Base-by-base conservation (phyloP, 441 rosid species). In the Arabidopsis hybrid region DNA sequence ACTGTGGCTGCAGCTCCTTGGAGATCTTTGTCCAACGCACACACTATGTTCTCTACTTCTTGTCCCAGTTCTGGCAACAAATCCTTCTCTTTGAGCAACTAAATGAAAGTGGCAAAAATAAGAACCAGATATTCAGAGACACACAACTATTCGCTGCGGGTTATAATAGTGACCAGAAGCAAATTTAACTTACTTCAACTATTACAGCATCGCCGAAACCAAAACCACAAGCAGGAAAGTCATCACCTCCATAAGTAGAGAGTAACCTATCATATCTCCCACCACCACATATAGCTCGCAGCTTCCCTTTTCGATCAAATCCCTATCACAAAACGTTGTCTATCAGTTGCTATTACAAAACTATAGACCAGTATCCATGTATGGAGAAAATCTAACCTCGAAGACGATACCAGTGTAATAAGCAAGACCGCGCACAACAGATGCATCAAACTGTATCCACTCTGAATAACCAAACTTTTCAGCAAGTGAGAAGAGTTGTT, bases 181-280 rank as follows among this genome's bases (percentile, higher is more conserved):
- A 47, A 58, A 12, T 59, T 57, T 5, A 70, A 80, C 89, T 82
- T 89, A 92, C 99, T 84, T 94, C 97, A 14, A 90, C 79, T 18
- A 95, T 82, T 21, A 95, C 99, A 70, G 97, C 99, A 81, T 95
- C 96, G 3, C 97, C 97, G 60, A 95, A 95, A 73, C 97, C 97
- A 79, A 95, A 95, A 73, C 97, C 99, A 82, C 99, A 95, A 49
- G 97, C 97, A 32, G 99, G 94, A 69, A 86, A 49, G 81, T 92
- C 97, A 75, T 90, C 97, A 71, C 97, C 97, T 35, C 99, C 99
- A 85, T 85, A 95, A 12, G 97, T 90, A 32, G 93, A 92, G 62
- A 92, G 89, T 74, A 95, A 80, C 43, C 75, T 84, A 69, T 92
- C 97, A 67, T 95, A 95, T 73, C 94, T 83, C 62, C 99, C 95